Base-by-base conservation (phyloP, 2,329 filamentous ascomycete species). In the Phialocephala subalpina region DNA sequence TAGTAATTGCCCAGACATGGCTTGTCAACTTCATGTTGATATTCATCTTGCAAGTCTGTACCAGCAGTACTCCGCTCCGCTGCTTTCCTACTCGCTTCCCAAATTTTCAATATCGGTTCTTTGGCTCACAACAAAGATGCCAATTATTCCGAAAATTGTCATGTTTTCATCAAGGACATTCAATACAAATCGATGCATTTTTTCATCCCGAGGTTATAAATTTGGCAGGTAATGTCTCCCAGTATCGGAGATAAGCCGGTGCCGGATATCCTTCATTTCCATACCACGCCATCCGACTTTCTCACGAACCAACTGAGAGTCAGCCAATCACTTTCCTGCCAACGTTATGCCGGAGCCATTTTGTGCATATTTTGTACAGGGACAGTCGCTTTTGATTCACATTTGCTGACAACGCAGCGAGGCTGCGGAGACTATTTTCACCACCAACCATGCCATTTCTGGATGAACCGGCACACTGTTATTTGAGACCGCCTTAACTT, bases 401-500 rank as follows among this genome's bases (percentile, higher is more conserved):
- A 11, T 11, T 22, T 63, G 56, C 57, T 64, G 57, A 64, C 62
- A 58, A 27, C 35, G 40, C 61, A 64, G 40, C 27, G 29, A 55
- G 52, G 40, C 29, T 38, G 22, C 52, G 27, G 42, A 47, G 49
- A 20, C 42, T 45, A 38, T 20, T 1, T 12, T 6, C 45, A 49
- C 49, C 6, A n/a, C 2, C 29, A 35, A 38, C 55, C 62, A 59
- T 58, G 12, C 62, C 55, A 38, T 29, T 58, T 12, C 29, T 38
- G 56, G 57, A 56, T 36, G 40, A 20, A 40, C 18, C n/a, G 45
- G 27, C 16, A 36, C 14, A 38, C 9, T 35, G 18, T 55, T 55
- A 2, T 55, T 53, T 55, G 14, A 55, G 11, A 33, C n/a, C 33
- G 14, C 33, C 14, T 20, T 38, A 1, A 9, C 7, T 12, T 57